Percentiles rank a stretch among this genome's conserved stretches.
Evolutionary conservation across 192 early-diverging fungal species (phyloP).

Genomic region (Rhizophagus prolifer): DNA sequence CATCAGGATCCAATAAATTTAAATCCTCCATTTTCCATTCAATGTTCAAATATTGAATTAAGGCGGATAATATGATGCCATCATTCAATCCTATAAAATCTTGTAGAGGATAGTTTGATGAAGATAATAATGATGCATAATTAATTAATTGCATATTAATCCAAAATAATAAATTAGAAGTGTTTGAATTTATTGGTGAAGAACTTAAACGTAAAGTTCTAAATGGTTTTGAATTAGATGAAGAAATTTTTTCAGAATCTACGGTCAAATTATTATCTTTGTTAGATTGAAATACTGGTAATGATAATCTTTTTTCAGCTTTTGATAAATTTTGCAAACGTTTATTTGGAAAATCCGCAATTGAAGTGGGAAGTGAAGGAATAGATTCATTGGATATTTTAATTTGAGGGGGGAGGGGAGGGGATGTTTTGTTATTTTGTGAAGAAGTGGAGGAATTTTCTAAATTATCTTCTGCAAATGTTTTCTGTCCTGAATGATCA

Average conservation of each 20-base stretch:
- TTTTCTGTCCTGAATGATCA: neutral
- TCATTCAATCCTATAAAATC: conserved; percentile 22
- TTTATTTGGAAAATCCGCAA: neutral
- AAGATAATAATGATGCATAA: conserved; percentile 2
- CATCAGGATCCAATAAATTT: neutral
- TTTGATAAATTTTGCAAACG: neutral
- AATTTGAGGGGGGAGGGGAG: too few species aligned
- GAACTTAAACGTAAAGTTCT: conserved; percentile 20
- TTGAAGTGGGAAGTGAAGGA: neutral
- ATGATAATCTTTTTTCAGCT: neutral
- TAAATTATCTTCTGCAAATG: neutral
- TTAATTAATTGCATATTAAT: conserved; percentile 28
- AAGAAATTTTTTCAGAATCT: too few species aligned
- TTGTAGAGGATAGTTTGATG: conserved; percentile 16
- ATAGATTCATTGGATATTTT: too few species aligned
- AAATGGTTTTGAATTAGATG: neutral
- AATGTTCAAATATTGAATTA: conserved; percentile 15
- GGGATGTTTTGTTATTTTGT: too few species aligned
- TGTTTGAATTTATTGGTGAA: neutral
- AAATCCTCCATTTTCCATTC: conserved; percentile 21
- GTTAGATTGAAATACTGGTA: neutral
- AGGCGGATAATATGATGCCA: conserved; percentile 6
- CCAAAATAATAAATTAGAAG: conserved; percentile 26
- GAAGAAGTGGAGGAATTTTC: neutral
- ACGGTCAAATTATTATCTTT: neutral